Conservation (phyloP, 2,329 filamentous ascomycete genomes). For the Xylariales sp. region DNA sequence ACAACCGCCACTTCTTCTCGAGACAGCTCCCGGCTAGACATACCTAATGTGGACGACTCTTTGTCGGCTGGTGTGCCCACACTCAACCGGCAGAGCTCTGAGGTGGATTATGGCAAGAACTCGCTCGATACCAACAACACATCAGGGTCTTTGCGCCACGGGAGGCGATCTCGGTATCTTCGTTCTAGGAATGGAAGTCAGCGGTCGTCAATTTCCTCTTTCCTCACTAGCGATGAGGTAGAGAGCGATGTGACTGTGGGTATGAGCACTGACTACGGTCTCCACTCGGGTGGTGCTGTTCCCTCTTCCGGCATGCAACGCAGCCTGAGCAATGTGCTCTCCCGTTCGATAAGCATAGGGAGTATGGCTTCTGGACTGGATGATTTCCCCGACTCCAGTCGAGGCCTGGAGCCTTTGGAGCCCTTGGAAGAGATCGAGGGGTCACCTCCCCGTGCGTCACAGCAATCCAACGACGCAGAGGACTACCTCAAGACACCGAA, state of each 20-base stretch:
- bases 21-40: constrained; percentile 22
- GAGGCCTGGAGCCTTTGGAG: constrained; percentile 38
- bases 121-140: constrained; percentile 41
- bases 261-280: constrained; percentile 67
- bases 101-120: constrained; percentile 23
- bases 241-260: constrained; percentile 72
- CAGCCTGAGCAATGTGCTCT: constrained; percentile 52
- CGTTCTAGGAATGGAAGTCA: constrained; percentile 54
- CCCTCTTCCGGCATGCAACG: constrained; percentile 50
- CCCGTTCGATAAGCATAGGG: constrained; percentile 78
- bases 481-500: constrained; percentile 66
- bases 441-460: constrained; percentile 23
- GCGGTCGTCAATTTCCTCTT: constrained; percentile 57
- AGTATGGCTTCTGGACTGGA: constrained; percentile 78
- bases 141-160: constrained; percentile 41
- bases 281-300: constrained; percentile 75
- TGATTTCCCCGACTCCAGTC: constrained; percentile 45
- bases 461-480: constrained; percentile 29
- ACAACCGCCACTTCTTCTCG: constrained; percentile 15
- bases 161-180: constrained; percentile 52
- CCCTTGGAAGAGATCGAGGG: constrained; percentile 44
- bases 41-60: constrained; percentile 25
- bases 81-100: constrained; percentile 27
- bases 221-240: constrained; percentile 54
- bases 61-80: constrained; percentile 18